Evolutionary conservation across 2,329 filamentous ascomycete genomes (phyloP).

Genomic region (Colletotrichum sp.): DNA sequence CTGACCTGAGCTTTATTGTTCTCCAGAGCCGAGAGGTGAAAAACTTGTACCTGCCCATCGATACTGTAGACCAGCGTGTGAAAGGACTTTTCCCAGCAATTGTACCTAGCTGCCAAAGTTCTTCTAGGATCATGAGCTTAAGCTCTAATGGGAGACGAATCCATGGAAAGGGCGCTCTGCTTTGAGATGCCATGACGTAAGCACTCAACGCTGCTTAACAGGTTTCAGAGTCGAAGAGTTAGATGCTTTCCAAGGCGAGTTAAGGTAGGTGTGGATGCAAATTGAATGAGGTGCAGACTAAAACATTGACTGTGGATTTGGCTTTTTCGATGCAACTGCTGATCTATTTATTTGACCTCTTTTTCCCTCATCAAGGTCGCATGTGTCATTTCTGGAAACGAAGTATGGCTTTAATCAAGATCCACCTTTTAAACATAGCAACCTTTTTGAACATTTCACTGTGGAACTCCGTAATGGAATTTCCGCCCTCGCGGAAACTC

Average conservation of each 20-base stretch:
- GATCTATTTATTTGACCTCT: accelerated
- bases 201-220: accelerated
- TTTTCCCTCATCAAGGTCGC: neutral
- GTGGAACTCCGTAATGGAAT: neutral
- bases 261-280: neutral
- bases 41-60: neutral
- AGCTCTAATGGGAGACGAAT: neutral
- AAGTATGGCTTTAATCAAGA: accelerated
- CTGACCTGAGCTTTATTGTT: neutral
- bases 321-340: neutral
- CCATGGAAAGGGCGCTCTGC: neutral
- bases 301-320: accelerated
- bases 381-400: accelerated
- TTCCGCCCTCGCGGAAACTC: neutral
- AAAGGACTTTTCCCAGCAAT: neutral
- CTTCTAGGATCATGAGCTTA: neutral
- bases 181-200: neutral
- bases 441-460: neutral
- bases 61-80: neutral
- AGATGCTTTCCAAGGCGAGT: neutral
- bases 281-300: accelerated
- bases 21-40: neutral
- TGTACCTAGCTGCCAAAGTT: neutral
- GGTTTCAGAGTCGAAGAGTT: neutral
- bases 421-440: neutral